Conservation (phyloP, 495 filamentous ascomycete genomes). For the Aspergillus sparsus region DNA sequence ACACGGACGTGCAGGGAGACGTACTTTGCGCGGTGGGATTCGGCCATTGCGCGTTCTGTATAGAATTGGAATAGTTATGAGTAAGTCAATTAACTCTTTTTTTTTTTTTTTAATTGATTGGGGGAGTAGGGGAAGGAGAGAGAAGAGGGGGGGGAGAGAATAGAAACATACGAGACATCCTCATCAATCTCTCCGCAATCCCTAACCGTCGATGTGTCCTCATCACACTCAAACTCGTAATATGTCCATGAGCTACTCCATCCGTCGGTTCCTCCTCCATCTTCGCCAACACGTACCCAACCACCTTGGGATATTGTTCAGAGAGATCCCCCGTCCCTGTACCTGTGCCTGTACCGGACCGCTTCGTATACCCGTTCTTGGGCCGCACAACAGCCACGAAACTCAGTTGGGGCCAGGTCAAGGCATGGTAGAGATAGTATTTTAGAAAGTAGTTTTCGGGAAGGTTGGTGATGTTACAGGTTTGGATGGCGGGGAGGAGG, state of each 20-base stretch:
- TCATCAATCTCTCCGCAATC: constrained; percentile 95
- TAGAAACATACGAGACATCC: constrained; percentile 85
- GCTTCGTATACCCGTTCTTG: constrained; percentile 52
- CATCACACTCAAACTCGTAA: constrained; percentile 95
- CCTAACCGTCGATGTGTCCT: constrained; percentile 88
- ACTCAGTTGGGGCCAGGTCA: constrained; percentile 95
- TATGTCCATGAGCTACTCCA: constrained; percentile 91
- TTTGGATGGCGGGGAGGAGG: constrained; percentile 89
- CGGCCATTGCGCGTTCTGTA: constrained; percentile 91
- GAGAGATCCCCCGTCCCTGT: constrained; percentile 32
- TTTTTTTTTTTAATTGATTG: constrained; percentile 1
- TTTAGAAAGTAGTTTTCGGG: constrained; percentile 99
- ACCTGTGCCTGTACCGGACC: constrained; percentile 14
- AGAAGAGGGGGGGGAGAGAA: no score
- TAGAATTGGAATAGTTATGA: neutral
- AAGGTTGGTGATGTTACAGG: constrained; percentile 97
- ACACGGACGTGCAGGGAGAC: constrained; percentile 95
- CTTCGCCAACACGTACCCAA: constrained; percentile 98
- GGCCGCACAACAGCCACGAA: constrained; percentile 95
- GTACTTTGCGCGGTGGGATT: constrained; percentile 86
- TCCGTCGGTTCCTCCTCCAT: constrained; percentile 98
- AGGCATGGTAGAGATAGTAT: constrained; percentile 99
- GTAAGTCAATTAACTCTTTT: neutral
- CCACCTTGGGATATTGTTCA: constrained; percentile 94
- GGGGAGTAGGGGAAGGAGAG: constrained; percentile 10